Evolutionary conservation across 768 basidiomycete species (phyloP).

Genomic region (Panaeolus cyanescens): DNA sequence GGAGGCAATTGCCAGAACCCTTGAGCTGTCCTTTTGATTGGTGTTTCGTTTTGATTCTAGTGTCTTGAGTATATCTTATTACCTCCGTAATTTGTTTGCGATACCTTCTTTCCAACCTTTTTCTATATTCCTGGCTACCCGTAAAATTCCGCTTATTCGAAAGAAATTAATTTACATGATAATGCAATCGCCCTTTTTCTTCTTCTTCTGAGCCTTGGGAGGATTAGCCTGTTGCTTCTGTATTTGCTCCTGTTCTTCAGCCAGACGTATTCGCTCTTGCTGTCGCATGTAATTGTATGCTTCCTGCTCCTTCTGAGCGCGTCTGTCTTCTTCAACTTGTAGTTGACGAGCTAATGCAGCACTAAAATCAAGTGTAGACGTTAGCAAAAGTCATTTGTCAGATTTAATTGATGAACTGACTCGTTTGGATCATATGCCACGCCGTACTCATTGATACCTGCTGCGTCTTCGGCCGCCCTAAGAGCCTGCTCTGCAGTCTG

Average conservation of each 20-base stretch:
- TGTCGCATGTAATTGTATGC: slow-evolving; percentile 22
- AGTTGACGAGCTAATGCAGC: slow-evolving; percentile 72
- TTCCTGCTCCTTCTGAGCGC: slow-evolving; percentile 41
- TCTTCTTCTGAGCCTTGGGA: slow-evolving; percentile 32
- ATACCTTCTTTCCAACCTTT: background rate
- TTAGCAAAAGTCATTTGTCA: slow-evolving; percentile 2
- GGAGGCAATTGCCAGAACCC: background rate
- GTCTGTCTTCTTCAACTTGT: slow-evolving; percentile 78
- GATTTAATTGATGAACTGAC: slow-evolving; percentile 40
- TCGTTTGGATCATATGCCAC: slow-evolving; percentile 52
- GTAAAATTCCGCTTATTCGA: background rate
- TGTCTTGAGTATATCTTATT: background rate
- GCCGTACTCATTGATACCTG: slow-evolving; percentile 30
- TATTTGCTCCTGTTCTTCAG: slow-evolving; percentile 24
- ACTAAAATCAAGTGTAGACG: slow-evolving; percentile 34
- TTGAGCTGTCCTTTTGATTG: background rate
- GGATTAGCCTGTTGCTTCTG: slow-evolving; percentile 15
- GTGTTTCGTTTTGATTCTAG: background rate
- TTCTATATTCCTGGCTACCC: background rate
- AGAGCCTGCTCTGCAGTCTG: slow-evolving; percentile 65
- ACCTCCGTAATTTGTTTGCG: background rate
- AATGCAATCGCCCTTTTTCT: slow-evolving; percentile 54
- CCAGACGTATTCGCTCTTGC: slow-evolving; percentile 23
- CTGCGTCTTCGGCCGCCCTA: slow-evolving; percentile 47
- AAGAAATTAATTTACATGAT: slow-evolving; percentile 46